phyloP scores from a whole-genome alignment of 179 eudicot species.

The Beta lomatogona region DNA sequence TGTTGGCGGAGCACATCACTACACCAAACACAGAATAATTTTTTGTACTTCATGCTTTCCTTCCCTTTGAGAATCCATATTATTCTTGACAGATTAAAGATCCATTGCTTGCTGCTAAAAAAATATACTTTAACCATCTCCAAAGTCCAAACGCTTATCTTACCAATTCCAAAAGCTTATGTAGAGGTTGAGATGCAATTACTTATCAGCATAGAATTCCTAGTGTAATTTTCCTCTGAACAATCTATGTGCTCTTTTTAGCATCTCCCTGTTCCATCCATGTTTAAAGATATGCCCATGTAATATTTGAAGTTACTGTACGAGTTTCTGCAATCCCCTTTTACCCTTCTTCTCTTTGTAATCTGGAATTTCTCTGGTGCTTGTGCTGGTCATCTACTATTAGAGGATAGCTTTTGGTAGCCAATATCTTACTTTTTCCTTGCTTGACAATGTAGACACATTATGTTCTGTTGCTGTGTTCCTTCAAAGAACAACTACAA shows the following conservation, averaged over 20 bases:
- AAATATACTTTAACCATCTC: not conserved
- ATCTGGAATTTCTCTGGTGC: not conserved
- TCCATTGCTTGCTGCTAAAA: not conserved
- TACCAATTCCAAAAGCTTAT: not conserved
- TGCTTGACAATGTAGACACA: constrained; percentile 62
- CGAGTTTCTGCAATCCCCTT: not conserved
- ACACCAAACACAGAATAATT: not conserved
- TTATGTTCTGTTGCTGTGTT: constrained; percentile 84
- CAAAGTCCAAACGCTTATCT: not conserved
- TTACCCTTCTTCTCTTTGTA: not conserved
- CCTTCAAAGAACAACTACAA: constrained; percentile 93
- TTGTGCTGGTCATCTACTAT: not conserved
- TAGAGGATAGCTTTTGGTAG: not conserved
- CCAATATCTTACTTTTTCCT: constrained; percentile 6
- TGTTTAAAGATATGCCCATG: not conserved
- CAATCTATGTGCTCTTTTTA: not conserved
- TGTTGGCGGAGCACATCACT: not conserved
- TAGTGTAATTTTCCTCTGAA: not conserved
- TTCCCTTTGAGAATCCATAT: not conserved
- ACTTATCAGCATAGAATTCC: not conserved
- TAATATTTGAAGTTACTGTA: not conserved
- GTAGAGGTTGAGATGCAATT: not conserved
- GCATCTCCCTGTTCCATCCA: not conserved
- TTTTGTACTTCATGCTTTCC: not conserved
- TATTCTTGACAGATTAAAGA: not conserved